A percentile compares a stretch with the other conserved stretches of the same genome.
Conservation (phyloP, 2,329 filamentous ascomycete species). For the Metarhizium robertsii region DNA sequence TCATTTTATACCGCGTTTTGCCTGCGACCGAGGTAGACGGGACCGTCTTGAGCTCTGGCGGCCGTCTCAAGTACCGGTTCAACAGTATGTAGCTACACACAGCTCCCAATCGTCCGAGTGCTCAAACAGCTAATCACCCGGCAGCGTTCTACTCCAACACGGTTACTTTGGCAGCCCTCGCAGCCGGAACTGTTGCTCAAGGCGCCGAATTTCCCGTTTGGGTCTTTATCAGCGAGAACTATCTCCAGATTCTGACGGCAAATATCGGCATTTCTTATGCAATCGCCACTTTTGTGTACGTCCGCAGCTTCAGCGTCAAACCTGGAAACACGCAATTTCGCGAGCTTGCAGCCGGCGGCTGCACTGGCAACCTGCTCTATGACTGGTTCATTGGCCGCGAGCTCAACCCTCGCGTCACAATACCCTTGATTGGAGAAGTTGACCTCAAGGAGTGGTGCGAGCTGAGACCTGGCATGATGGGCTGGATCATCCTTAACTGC, state of each 20-base stretch:
- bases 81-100: slow-evolving; percentile 45
- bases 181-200: slow-evolving; percentile 64
- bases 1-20: slow-evolving; percentile 66
- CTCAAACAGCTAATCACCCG: slow-evolving; percentile 7
- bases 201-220: slow-evolving; percentile 80
- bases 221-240: slow-evolving; percentile 90
- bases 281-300: slow-evolving; percentile 71
- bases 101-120: slow-evolving; percentile 7
- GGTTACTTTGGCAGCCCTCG: slow-evolving; percentile 60
- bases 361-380: slow-evolving; percentile 77
- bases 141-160: slow-evolving; percentile 68
- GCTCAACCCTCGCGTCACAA: slow-evolving; percentile 74
- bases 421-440: slow-evolving; percentile 74
- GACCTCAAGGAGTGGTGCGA: slow-evolving; percentile 90
- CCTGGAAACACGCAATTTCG: slow-evolving; percentile 62
- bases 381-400: slow-evolving; percentile 97
- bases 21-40: slow-evolving; percentile 67
- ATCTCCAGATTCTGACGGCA: slow-evolving; percentile 72
- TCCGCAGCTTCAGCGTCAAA: slow-evolving; percentile 73
- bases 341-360: slow-evolving; percentile 72
- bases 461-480: slow-evolving; percentile 82
- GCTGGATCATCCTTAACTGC: slow-evolving; percentile 79
- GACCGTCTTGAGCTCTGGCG: slow-evolving; percentile 58
- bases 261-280: slow-evolving; percentile 69
- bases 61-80: slow-evolving; percentile 72